These are phyloP conservation scores for Fagus sylvatica DNA, from an alignment of 306 rosid genomes.

Conservation along the genomic window DNA sequence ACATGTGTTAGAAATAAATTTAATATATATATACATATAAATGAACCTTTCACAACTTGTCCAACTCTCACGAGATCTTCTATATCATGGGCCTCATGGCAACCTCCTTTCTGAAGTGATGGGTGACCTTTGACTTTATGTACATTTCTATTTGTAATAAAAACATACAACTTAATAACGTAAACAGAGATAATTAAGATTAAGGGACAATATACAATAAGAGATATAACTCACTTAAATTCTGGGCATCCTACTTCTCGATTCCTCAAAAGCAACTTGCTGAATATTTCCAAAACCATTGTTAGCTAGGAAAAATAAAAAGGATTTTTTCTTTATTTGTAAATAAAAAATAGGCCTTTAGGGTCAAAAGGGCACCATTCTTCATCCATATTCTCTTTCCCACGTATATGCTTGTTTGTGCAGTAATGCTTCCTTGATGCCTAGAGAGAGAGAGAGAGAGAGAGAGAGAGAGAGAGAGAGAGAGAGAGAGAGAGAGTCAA, in stretches of 20 bases:
- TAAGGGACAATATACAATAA: constrained; percentile 5
- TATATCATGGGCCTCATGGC: constrained; percentile 85
- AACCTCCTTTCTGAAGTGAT: constrained; percentile 89
- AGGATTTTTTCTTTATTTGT: neutral
- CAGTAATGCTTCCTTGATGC: constrained; percentile 92
- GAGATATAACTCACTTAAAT: constrained; percentile 65
- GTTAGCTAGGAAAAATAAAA: constrained; percentile 22
- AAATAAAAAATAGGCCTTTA: constrained; percentile 18
- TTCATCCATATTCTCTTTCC: constrained; percentile 70
- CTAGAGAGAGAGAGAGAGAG: constrained; percentile 25
- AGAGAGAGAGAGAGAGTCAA: neutral
- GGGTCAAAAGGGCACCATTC: constrained; percentile 59
- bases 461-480: too few relatives aligned
- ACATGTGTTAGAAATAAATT: neutral
- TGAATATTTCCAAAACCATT: constrained; percentile 41
- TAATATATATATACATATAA: constrained; percentile 7
- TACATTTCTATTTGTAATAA: constrained; percentile 50
- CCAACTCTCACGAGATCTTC: constrained; percentile 94
- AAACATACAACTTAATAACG: constrained; percentile 7
- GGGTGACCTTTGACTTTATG: constrained; percentile 80
- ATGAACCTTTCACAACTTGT: constrained; percentile 67
- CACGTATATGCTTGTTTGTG: constrained; percentile 66
- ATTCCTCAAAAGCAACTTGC: constrained; percentile 72
- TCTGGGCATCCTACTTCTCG: constrained; percentile 66
- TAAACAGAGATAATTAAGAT: constrained; percentile 9